A percentile compares a stretch with the other conserved stretches of the same genome.
phyloP scores from a whole-genome alignment of 768 basidiomycete genomes.

The Serendipita vermifera region DNA sequence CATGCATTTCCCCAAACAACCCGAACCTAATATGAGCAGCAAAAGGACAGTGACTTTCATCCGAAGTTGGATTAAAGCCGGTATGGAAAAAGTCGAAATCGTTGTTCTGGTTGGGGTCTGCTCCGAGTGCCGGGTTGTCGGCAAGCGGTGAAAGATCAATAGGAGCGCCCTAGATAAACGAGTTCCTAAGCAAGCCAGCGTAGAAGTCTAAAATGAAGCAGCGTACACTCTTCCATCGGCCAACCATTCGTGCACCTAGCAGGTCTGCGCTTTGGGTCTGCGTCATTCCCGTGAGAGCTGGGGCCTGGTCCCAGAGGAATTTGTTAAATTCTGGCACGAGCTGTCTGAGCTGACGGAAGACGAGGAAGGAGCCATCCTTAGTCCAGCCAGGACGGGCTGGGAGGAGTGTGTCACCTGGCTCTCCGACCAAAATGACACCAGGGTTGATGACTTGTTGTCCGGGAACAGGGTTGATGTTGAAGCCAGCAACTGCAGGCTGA shows the following conservation, averaged over 20 bases:
- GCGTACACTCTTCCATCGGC: slow-evolving; percentile 35
- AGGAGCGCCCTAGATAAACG: slow-evolving; percentile 26
- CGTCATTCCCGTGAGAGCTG: slow-evolving; percentile 20
- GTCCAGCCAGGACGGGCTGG: slow-evolving; percentile 22
- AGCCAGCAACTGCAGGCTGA: slow-evolving; percentile 24
- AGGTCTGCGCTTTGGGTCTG: slow-evolving; percentile 33
- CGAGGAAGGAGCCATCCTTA: slow-evolving; percentile 14
- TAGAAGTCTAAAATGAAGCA: slow-evolving; percentile 5
- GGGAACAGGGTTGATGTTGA: slow-evolving; percentile 18
- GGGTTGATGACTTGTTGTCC: slow-evolving; percentile 26
- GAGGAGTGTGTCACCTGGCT: slow-evolving; percentile 27
- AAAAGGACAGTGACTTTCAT: slow-evolving; percentile 30
- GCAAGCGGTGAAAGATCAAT: slow-evolving; percentile 33
- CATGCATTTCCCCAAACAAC: neutral
- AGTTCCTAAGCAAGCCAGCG: neutral
- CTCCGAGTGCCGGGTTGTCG: slow-evolving; percentile 30
- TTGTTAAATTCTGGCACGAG: slow-evolving; percentile 37
- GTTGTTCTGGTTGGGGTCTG: slow-evolving; percentile 32
- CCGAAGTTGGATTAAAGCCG: slow-evolving; percentile 17
- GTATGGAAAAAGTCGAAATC: slow-evolving; percentile 25
- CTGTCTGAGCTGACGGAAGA: slow-evolving; percentile 24
- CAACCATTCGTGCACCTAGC: slow-evolving; percentile 40
- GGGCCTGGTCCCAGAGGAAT: slow-evolving; percentile 29
- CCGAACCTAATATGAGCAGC: slow-evolving; percentile 32
- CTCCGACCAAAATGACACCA: slow-evolving; percentile 35